Conservation (phyloP, 2,329 filamentous ascomycete species). For the Myriosclerotinia duriaeana region DNA sequence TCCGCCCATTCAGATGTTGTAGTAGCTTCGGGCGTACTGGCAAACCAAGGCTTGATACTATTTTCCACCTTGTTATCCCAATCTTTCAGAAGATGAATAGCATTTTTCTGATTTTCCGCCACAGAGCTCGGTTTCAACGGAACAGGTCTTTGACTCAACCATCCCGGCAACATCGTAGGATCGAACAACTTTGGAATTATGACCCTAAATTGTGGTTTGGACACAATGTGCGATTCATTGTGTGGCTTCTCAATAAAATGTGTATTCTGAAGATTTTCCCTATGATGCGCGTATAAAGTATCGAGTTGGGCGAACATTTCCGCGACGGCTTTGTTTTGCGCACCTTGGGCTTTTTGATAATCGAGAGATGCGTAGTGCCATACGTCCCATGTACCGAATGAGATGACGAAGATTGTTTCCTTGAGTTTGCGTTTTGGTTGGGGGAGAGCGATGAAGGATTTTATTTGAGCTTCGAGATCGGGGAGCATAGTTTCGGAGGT, state of each 20-base stretch:
- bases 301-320: constrained; percentile 38
- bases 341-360: constrained; percentile 25
- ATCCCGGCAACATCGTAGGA: constrained; percentile 55
- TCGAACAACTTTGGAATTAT: constrained; percentile 55
- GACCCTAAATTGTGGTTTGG: constrained; percentile 47
- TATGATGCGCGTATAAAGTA: constrained; percentile 34
- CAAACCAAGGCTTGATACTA: constrained; percentile 47
- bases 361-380: constrained; percentile 36
- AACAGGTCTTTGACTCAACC: constrained; percentile 46
- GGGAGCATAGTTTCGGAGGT: constrained; percentile 28
- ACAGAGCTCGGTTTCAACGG: constrained; percentile 49
- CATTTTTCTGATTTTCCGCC: constrained; percentile 55
- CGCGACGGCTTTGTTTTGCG: constrained; percentile 29
- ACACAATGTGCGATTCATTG: background rate
- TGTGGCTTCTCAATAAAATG: background rate
- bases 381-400: constrained; percentile 41
- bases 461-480: constrained; percentile 36
- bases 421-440: constrained; percentile 21
- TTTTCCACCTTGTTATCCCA: constrained; percentile 52
- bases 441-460: constrained; percentile 34
- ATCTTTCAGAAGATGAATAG: constrained; percentile 49
- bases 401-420: constrained; percentile 38
- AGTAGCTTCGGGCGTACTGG: constrained; percentile 27
- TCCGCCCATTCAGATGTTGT: background rate
- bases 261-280: constrained; percentile 12